Evolutionary conservation across 352 stramenopile genomes (phyloP).

Genomic region (Globisporangium middletonii): DNA sequence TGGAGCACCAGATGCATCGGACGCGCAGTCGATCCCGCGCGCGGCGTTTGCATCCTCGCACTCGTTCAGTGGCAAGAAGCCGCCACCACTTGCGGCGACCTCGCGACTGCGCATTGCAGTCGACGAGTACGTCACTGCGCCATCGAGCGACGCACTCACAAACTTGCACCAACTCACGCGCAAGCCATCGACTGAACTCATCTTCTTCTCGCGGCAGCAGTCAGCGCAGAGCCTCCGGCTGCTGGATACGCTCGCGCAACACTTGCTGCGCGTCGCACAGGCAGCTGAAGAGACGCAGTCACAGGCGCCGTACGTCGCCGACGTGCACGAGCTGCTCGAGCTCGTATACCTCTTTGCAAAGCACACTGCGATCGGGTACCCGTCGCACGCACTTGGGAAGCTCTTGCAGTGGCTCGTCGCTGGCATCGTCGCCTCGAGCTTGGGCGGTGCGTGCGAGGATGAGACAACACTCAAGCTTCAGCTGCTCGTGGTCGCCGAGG

Average conservation of each 20-base stretch:
- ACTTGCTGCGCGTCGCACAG: slow-evolving; percentile 26
- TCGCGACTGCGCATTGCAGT: neutral
- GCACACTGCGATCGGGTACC: slow-evolving; percentile 56
- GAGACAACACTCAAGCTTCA: slow-evolving; percentile 59
- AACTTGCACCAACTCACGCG: slow-evolving; percentile 40
- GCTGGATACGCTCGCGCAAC: slow-evolving; percentile 54
- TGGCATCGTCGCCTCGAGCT: slow-evolving; percentile 31
- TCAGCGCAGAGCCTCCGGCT: slow-evolving; percentile 37
- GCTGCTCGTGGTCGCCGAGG: slow-evolving; percentile 57
- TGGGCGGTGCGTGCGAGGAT: slow-evolving; percentile 35
- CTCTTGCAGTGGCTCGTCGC: slow-evolving; percentile 59
- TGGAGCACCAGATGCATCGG: slow-evolving; percentile 26
- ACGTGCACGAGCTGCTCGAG: slow-evolving; percentile 33
- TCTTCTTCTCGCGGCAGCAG: slow-evolving; percentile 44
- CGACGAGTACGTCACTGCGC: neutral
- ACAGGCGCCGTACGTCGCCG: slow-evolving; percentile 16
- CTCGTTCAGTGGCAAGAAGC: neutral
- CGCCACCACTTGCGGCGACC: neutral
- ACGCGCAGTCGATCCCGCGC: neutral
- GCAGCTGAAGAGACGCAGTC: slow-evolving; percentile 10
- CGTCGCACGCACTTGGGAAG: slow-evolving; percentile 61
- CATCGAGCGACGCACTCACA: slow-evolving; percentile 16
- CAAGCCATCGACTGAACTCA: slow-evolving; percentile 27
- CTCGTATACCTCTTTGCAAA: slow-evolving; percentile 51
- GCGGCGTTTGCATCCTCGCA: neutral